Base-by-base conservation (phyloP, 2,329 filamentous ascomycete genomes). In the Trichoderma sp. region DNA sequence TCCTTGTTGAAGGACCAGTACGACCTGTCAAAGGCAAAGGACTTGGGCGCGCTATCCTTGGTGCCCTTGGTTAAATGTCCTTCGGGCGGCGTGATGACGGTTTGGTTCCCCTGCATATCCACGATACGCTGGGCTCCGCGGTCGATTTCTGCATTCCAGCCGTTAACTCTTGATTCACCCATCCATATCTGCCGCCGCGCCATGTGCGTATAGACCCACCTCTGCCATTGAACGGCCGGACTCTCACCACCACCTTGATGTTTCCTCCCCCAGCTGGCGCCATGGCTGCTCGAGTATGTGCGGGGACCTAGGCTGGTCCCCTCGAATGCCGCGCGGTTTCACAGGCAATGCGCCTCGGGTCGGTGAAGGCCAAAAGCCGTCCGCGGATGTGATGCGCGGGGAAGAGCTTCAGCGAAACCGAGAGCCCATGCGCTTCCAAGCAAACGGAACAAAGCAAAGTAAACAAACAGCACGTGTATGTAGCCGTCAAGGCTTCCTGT, bases 171-270 rank as follows among this genome's bases (percentile, higher is more conserved):
- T 30, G 61, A 60, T 60, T 59, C 59, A 28, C 14, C n/a, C 26
- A 4, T 39, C 26, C 34, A 30, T 55, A 55, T 43, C 39, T 34
- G 34, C 10, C 55, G 34, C 46, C 28, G 43, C 32, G 37, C 61
- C 21, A 26, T 43, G 21, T 39, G 59, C 65, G 46, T 67, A 58
- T 68, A 5, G 54, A 74, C 84, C 70, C 85, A 95, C 94, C 93
- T 95, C 94, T 90, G 77, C 89, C 90, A 81, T 99, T 99, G 84
- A 99, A 99, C 61, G 96, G 96, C 79, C 96, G 89, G 76, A 92
- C 90, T 83, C 96, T 90, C 85, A 99, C 96, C 85, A 99, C 96
- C 84, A 99, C 96, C 90, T 99, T 99, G 81, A 99, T 99, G 79
- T 99, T 99, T 79, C 96, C 94, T 83, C 92, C 94, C 77, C 92